Evolutionary conservation across 2,329 filamentous ascomycete species (phyloP).

Genomic region (Pseudomassariella vexata): DNA sequence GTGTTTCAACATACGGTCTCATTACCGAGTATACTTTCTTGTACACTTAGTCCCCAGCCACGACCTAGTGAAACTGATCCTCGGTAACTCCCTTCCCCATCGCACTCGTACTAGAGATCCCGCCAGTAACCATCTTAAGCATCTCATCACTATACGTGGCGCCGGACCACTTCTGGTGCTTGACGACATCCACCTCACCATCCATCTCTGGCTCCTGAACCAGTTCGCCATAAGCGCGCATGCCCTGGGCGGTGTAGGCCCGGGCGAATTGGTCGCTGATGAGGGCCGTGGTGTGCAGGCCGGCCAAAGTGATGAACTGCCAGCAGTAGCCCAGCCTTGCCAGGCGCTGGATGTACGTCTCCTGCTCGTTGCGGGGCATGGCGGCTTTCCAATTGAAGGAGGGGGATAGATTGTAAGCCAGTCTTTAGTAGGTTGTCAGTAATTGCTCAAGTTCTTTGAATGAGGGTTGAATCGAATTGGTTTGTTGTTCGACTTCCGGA

Average conservation of each 20-base stretch:
- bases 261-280: conserved; percentile 85
- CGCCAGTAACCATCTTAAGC: conserved; percentile 95
- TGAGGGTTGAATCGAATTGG: conserved; percentile 4
- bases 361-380: conserved; percentile 86
- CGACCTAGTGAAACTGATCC: conserved; percentile 78
- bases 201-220: conserved; percentile 98
- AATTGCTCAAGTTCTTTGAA: not conserved
- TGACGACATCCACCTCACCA: conserved; percentile 84
- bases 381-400: conserved; percentile 99
- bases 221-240: conserved; percentile 95
- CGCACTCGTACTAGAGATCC: conserved; percentile 83
- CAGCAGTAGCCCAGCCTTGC: conserved; percentile 91
- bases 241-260: conserved; percentile 75
- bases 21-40: too few species aligned
- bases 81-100: conserved; percentile 99
- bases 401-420: conserved; percentile 96
- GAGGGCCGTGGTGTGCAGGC: conserved; percentile 90
- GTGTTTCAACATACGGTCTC: too few species aligned
- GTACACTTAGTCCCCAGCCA: too few species aligned
- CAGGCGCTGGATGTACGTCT: conserved; percentile 93
- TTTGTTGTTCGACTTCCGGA: too few species aligned
- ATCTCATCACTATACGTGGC: conserved; percentile 92
- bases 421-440: conserved; percentile 39
- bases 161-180: conserved; percentile 98
- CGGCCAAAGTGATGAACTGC: conserved; percentile 99